A percentile compares a stretch with the other conserved stretches of the same genome.
Conservation (phyloP, 208 protist species). For the Wallacemonas sp. region DNA sequence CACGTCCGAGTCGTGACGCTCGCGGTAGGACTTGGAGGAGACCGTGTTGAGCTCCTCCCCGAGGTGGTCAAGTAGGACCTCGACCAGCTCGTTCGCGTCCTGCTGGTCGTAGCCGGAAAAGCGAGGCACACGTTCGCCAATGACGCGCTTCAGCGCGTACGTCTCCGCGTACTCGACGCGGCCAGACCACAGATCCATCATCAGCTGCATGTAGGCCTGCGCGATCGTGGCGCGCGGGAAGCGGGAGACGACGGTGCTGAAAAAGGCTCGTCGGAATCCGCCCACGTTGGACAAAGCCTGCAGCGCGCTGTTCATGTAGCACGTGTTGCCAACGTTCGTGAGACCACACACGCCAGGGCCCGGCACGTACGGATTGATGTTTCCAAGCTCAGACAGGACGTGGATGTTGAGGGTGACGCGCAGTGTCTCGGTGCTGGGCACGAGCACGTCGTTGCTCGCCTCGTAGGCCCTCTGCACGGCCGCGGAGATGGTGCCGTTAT, state of each 20-base stretch:
- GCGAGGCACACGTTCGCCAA: slow-evolving; percentile 51
- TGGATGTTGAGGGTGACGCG: slow-evolving; percentile 2
- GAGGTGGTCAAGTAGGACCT: slow-evolving; percentile 88
- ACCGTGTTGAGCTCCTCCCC: slow-evolving; percentile 92
- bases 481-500: background rate
- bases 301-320: slow-evolving; percentile 93
- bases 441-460: background rate
- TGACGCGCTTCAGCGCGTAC: slow-evolving; percentile 50
- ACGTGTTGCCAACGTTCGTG: slow-evolving; percentile 91
- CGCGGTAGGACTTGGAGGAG: slow-evolving; percentile 75
- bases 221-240: slow-evolving; percentile 52
- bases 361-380: slow-evolving; percentile 16
- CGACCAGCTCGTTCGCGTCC: slow-evolving; percentile 89
- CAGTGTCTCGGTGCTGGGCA: background rate
- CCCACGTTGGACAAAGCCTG: slow-evolving; percentile 87
- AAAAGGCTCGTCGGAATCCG: slow-evolving; percentile 69
- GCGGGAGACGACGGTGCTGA: slow-evolving; percentile 63
- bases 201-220: slow-evolving; percentile 40
- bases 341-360: slow-evolving; percentile 75
- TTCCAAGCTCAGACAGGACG: background rate
- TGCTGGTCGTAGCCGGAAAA: slow-evolving; percentile 85
- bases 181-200: slow-evolving; percentile 70
- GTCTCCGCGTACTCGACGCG: slow-evolving; percentile 44
- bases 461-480: slow-evolving; percentile 10
- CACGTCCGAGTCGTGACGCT: slow-evolving; percentile 75